Evolutionary conservation across 106 monocot genomes (phyloP).

Genomic region (Allium sativum): DNA sequence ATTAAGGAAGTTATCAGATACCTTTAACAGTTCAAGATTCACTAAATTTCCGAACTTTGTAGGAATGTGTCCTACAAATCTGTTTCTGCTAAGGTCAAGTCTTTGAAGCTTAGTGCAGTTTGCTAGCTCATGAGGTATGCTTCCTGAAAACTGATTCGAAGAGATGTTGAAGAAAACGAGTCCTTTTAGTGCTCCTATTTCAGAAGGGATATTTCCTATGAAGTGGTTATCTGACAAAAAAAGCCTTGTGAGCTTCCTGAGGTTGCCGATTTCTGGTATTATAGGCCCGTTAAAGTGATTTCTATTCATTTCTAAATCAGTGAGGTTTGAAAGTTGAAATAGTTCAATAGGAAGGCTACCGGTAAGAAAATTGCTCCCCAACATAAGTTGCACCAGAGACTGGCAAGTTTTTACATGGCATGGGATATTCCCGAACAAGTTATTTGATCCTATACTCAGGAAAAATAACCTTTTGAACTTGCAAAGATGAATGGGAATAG

Average conservation of each 20-base stretch:
- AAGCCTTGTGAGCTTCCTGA: constrained; percentile 46
- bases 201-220: constrained; percentile 57
- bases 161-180: constrained; percentile 69
- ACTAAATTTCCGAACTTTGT: constrained; percentile 46
- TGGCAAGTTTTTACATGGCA: constrained; percentile 49
- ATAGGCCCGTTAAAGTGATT: constrained; percentile 72
- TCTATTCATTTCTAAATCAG: constrained; percentile 51
- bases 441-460: constrained; percentile 60
- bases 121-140: constrained; percentile 39
- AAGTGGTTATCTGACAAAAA: constrained; percentile 61
- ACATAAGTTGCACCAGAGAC: constrained; percentile 44
- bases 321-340: constrained; percentile 37
- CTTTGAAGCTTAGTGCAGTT: constrained; percentile 64
- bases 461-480: constrained; percentile 42
- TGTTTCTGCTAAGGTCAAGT: constrained; percentile 68
- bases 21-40: constrained; percentile 39
- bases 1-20: constrained; percentile 54
- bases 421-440: constrained; percentile 62
- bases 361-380: constrained; percentile 53
- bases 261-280: constrained; percentile 52
- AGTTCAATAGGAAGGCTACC: constrained; percentile 66
- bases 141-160: constrained; percentile 47
- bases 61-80: constrained; percentile 44
- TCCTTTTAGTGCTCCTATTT: constrained; percentile 38
- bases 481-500: constrained; percentile 52